Conservation (phyloP, 2,329 filamentous ascomycete species). For the Neophaeococcomyces mojaviensis region DNA sequence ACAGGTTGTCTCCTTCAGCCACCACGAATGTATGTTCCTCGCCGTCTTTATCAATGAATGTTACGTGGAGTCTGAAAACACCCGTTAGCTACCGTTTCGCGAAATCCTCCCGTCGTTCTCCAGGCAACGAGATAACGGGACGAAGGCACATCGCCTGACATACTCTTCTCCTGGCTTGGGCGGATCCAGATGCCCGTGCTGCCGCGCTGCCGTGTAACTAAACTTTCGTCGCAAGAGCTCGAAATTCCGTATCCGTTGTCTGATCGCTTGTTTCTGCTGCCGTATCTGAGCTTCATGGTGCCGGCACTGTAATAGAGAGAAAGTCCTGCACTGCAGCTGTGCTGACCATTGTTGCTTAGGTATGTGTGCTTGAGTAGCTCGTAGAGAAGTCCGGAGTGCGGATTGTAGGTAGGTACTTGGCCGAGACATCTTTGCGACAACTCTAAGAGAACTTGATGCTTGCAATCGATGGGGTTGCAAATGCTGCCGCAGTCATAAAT, state of each 20-base stretch:
- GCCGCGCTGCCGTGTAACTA: conserved; percentile 52
- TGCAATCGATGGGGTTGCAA: not conserved
- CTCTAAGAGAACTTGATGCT: not conserved
- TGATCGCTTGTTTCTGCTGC: conserved; percentile 17
- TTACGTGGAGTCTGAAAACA: conserved; percentile 64
- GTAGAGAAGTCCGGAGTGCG: not conserved
- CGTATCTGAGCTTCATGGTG: conserved; percentile 16
- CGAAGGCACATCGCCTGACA: conserved; percentile 32
- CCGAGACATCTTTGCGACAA: too few species aligned
- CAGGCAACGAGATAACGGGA: too few species aligned
- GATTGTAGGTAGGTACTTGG: too few species aligned
- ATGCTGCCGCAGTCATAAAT: not conserved
- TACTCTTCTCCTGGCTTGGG: conserved; percentile 92
- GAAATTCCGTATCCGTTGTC: conserved; percentile 20
- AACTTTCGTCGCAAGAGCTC: conserved; percentile 47
- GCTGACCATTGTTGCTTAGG: not conserved
- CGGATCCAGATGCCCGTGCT: conserved; percentile 72
- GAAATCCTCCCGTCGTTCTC: not conserved
- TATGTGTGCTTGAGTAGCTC: not conserved
- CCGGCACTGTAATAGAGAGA: conserved; percentile 10
- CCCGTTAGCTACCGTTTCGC: not conserved
- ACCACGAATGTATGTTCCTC: conserved; percentile 70
- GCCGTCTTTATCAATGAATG: conserved; percentile 89
- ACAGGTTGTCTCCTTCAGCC: conserved; percentile 77
- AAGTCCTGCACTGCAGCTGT: not conserved